Evolutionary conservation across 192 early-diverging fungal species (phyloP), one percentile per base, ranked within the genome.

Genomic region (Backusella tarrabulga): DNA sequence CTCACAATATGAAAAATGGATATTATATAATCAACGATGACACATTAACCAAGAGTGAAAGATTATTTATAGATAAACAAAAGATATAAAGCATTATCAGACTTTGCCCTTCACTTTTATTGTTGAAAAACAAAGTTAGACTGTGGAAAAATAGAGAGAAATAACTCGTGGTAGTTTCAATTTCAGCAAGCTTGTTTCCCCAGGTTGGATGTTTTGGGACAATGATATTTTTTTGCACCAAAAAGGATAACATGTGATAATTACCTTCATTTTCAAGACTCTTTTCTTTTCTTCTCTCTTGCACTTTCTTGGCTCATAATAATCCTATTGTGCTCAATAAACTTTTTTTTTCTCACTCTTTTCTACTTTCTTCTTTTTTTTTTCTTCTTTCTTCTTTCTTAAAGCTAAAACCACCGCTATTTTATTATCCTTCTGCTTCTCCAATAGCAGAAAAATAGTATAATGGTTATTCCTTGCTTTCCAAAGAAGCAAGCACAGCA

Each of bases 191-290:
- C 26, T 12, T 38, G 19, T 70, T 70, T 41, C 68, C 68, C 68
- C 68, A 19, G 68, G 68, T 29, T 26, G 56, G 4, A 40, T n/a
- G 34, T 41, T 35, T 35, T 36, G 34, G 34, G 34, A 40, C 11
- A 41, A 70, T 70, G 68, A 70, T 70, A 35, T 70, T 70, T 36
- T 70, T 23, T 70, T 41, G 17, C 34, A 35, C 68, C 34, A 70
- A 70, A 38, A 70, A 23, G 68, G 68, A 70, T 70, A 70, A 11
- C 68, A 70, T 70, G 68, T 70, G 68, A 70, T 70, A 70, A 70
- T 70, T 21, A 38, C 21, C 21, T n/a, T 50, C 5, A 19, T 21
- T 38, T 41, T 41, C 34, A 36, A 38, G 36, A 21, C 41, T 46
- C 41, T 71, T 32, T 15, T 46, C 41, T 9, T 34, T 23, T 6